Evolutionary conservation across 805 yeast species (phyloP).

Genomic region (Huiozyma sinensis): DNA sequence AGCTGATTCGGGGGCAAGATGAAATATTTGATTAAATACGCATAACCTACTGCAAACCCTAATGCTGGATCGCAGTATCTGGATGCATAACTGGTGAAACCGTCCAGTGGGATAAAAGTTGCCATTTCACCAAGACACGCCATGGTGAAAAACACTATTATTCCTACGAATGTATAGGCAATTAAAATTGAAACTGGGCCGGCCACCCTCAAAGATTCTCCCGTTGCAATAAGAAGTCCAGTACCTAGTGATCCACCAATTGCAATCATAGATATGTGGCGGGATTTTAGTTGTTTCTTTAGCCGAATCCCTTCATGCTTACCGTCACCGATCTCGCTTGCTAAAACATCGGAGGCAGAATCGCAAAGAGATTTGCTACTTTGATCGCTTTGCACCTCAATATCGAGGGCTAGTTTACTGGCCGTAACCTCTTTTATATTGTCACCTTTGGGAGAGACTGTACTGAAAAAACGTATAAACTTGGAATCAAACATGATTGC

Average conservation of each 20-base stretch:
- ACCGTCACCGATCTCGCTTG: neutral
- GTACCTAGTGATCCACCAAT: conserved; percentile 27
- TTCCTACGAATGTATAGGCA: conserved; percentile 38
- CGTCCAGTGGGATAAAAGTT: conserved; percentile 52
- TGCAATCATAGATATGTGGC: conserved; percentile 25
- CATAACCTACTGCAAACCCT: conserved; percentile 37
- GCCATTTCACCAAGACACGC: conserved; percentile 43
- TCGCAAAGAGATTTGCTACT: too few relatives aligned
- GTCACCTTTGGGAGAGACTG: too few relatives aligned
- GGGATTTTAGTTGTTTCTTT: conserved; percentile 11
- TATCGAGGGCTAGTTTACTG: too few relatives aligned
- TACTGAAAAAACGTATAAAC: too few relatives aligned
- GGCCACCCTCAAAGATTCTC: conserved; percentile 36
- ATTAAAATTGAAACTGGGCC: conserved; percentile 44
- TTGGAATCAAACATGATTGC: too few relatives aligned
- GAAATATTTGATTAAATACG: conserved; percentile 21
- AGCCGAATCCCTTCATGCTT: conserved; percentile 3
- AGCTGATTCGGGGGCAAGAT: conserved; percentile 39
- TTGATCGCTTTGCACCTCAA: too few relatives aligned
- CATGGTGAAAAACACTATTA: conserved; percentile 42
- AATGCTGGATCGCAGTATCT: conserved; percentile 37
- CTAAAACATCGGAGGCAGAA: too few relatives aligned
- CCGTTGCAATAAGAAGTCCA: conserved; percentile 24
- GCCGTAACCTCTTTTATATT: too few relatives aligned
- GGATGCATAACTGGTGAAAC: conserved; percentile 48